Evolutionary conservation across 176 grass and related monocot genomes (phyloP), one percentile per base, ranked within the genome.

Genomic region (Oryza meridionalis): DNA sequence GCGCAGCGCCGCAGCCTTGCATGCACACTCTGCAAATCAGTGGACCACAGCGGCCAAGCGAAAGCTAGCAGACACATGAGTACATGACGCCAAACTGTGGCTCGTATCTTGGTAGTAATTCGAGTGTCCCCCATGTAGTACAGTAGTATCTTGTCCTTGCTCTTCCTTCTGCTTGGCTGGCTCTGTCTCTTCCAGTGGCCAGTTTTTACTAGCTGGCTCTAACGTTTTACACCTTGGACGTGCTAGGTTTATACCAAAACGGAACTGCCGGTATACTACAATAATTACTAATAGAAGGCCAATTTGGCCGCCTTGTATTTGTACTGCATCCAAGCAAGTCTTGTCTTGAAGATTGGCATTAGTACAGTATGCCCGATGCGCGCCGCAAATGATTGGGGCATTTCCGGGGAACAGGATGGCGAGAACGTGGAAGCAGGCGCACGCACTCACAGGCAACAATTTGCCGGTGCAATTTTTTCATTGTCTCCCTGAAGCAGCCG

Each of bases 361-460:
- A 19, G 46, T 50, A 43, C 24, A 9, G 47, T 55, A 19, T 25
- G 37, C 15, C 51, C 66, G 14, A 53, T 27, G 44, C 12, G 82
- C 62, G n/a, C 82, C 82, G 38, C 82, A 72, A 26, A 67, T 67
- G 62, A 84, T 67, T 51, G 24, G 16, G 51, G 38, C 79, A 9
- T 76, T 81, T 76, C 37, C 17, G 6, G 70, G 87, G 87, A 84
- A 76, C 87, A 80, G 11, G 77, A 69, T 5, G 37, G 38, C 87
- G 49, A 40, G 40, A 70, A 76, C 76, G 25, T 77, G 70, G 70
- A 69, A 70, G 76, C 44, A 33, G 81, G 50, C 62, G 82, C 61
- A 53, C 72, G 71, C 82, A 50, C 61, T 76, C 22, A 21, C 58
- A 62, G n/a, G 55, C 55, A 19, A 59, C 55, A 59, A 22, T 65